Percentiles rank a stretch among this genome's conserved stretches.
phyloP scores from a whole-genome alignment of 129 eudicot genomes.

The Deinandra increscens region DNA sequence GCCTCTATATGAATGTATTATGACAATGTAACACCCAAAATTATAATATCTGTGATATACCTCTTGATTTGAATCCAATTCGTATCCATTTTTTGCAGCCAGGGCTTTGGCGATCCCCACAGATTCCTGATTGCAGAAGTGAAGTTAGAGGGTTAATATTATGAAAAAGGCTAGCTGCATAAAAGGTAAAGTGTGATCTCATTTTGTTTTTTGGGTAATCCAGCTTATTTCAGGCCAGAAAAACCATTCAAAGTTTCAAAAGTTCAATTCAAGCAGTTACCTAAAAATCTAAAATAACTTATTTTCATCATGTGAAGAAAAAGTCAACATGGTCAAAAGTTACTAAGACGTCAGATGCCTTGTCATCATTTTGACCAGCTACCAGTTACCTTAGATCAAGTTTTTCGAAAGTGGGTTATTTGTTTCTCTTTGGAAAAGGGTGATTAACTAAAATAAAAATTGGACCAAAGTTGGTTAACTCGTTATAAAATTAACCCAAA shows the following conservation, averaged over 20 bases:
- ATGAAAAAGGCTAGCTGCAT: not conserved
- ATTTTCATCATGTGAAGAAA: not conserved
- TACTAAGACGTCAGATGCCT: not conserved
- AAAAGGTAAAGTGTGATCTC: not conserved
- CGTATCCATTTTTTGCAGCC: constrained; percentile 97
- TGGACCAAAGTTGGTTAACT: not conserved
- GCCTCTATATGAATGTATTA: not conserved
- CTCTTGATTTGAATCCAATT: constrained; percentile 98
- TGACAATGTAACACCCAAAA: not conserved
- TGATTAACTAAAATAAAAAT: not conserved
- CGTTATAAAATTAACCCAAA: not conserved
- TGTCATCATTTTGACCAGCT: not conserved
- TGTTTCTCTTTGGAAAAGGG: not conserved
- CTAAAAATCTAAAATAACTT: not conserved
- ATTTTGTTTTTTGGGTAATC: not conserved
- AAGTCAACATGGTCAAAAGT: constrained; percentile 10
- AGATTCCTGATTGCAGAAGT: constrained; percentile 61
- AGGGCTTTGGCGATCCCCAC: constrained; percentile 98
- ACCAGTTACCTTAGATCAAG: not conserved
- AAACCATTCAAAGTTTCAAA: not conserved
- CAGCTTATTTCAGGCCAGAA: constrained; percentile 2
- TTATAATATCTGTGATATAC: constrained; percentile 29
- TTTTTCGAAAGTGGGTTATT: not conserved
- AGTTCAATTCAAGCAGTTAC: not conserved
- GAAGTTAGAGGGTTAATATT: constrained; percentile 3